Conservation (phyloP, 495 filamentous ascomycete species). For the Platismatia glauca region DNA sequence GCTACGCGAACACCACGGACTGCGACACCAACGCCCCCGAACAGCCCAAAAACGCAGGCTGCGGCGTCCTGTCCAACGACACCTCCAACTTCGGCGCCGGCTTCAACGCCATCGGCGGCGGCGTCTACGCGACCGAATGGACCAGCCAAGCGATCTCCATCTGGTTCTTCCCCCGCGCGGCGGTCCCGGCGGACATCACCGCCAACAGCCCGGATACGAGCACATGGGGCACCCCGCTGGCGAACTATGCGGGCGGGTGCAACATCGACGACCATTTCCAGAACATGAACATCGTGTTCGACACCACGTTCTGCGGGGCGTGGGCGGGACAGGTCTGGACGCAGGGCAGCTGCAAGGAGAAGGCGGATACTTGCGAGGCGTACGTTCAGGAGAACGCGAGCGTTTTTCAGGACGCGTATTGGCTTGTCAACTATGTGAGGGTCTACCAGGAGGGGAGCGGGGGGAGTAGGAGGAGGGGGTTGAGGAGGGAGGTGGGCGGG, state of each 20-base stretch:
- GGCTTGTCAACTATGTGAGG: slow-evolving; percentile 19
- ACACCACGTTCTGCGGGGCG: slow-evolving; percentile 81
- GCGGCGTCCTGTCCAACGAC: slow-evolving; percentile 20
- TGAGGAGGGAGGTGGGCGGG: slow-evolving; percentile 6
- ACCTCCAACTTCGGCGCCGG: slow-evolving; percentile 46
- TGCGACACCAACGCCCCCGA: slow-evolving; percentile 16
- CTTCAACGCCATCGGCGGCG: slow-evolving; percentile 68
- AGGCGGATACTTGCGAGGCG: slow-evolving; percentile 15
- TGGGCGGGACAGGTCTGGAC: slow-evolving; percentile 59
- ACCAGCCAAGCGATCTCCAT: slow-evolving; percentile 57
- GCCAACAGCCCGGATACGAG: slow-evolving; percentile 49
- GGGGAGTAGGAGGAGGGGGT: slow-evolving; percentile 2
- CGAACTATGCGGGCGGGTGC: slow-evolving; percentile 53
- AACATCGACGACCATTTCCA: slow-evolving; percentile 59
- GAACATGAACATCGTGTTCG: slow-evolving; percentile 67
- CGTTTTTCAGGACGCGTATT: slow-evolving; percentile 17
- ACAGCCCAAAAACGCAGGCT: slow-evolving; percentile 34
- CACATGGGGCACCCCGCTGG: slow-evolving; percentile 60
- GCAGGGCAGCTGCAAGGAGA: slow-evolving; percentile 7
- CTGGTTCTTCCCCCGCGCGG: slow-evolving; percentile 65
- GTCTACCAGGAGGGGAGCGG: slow-evolving; percentile 13
- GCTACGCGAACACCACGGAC: slow-evolving; percentile 15
- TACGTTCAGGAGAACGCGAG: slow-evolving; percentile 9
- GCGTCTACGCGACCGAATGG: slow-evolving; percentile 75
- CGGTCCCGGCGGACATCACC: slow-evolving; percentile 53